phyloP scores from a whole-genome alignment of 805 yeast genomes.

The Metschnikowia chrysomelidarum region DNA sequence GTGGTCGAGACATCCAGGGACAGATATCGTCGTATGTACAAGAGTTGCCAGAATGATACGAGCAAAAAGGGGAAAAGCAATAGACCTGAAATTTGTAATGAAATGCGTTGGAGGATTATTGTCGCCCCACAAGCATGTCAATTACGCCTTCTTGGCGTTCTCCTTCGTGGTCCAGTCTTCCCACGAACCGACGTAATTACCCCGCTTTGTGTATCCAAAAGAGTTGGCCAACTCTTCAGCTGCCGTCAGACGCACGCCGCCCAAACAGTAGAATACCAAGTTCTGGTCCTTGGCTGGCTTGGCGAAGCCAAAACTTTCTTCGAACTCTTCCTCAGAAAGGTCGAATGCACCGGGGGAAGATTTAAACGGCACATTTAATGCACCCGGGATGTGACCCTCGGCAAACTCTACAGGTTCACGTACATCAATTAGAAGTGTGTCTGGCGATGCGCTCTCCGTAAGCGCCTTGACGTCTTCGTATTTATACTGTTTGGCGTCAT shows the following conservation, averaged over 20 bases:
- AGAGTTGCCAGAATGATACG: no score
- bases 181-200: slow-evolving; percentile 84
- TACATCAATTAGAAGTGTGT: slow-evolving; percentile 73
- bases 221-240: slow-evolving; percentile 91
- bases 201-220: slow-evolving; percentile 80
- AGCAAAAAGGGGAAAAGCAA: no score
- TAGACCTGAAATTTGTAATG: no score
- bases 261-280: slow-evolving; percentile 86
- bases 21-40: no score
- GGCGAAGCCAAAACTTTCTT: slow-evolving; percentile 72
- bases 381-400: slow-evolving; percentile 77
- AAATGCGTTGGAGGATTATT: not conserved
- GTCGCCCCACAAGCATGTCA: slow-evolving; percentile 4
- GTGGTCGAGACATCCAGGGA: no score
- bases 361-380: slow-evolving; percentile 86
- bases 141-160: slow-evolving; percentile 18
- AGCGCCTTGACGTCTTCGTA: slow-evolving; percentile 52
- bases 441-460: slow-evolving; percentile 40
- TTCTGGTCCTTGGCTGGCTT: slow-evolving; percentile 75
- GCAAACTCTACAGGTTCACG: slow-evolving; percentile 83
- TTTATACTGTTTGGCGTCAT: slow-evolving; percentile 48
- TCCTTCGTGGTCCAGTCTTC: slow-evolving; percentile 70
- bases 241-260: slow-evolving; percentile 86
- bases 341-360: slow-evolving; percentile 91
- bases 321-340: slow-evolving; percentile 73